Base-by-base conservation (phyloP, 31 red algal species). In the Porphyra umbilicalis region DNA sequence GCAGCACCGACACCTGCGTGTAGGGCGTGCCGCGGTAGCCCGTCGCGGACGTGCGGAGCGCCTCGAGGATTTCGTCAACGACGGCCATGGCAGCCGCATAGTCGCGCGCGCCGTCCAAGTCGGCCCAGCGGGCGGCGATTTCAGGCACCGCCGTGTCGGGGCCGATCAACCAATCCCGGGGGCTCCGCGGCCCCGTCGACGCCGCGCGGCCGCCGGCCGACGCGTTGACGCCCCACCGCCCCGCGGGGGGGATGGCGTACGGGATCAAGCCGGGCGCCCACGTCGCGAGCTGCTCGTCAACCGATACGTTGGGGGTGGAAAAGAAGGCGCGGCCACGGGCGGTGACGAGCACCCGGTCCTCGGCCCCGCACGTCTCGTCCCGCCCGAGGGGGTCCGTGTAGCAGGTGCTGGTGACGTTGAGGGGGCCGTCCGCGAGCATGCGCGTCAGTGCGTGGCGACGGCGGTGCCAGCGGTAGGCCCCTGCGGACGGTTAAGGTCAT, bases 1-100 rank as follows among this genome's bases (percentile, higher is more conserved):
- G 87, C 75, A 57, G 38, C 33, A 89, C 1, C 3, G 44, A 84
- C 9, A 89, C 37, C 81, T 89, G 76, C 32, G 75, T 39, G 67
- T 89, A 89, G 32, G 87, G 76, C 20, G 81, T 83, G 16, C 82
- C 77, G n/a, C 31, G 10, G 76, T 85, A 89, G 57, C 57, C 57
- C 3, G 6, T 13, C 36, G 35, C 32, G 18, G 82, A 82, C 38
- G 44, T 75, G 6, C 39, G 75, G 34, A 85, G 35, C 8, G 87
- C 68, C 3, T 34, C 76, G 15, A 89, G 79, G 30, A 89, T 85
- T 32, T 89, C 87, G 38, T 89, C 87, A 0, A 79, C 87, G 80
- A 89, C 76, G 9, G 3, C 77, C 87, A 89, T 89, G n/a, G 87
- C 82, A 6, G 38, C 25, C 1, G 82, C 75, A 76, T 85, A 89